Percentiles rank a stretch among this genome's conserved stretches.
Conservation (phyloP, 2,329 filamentous ascomycete species). For the Teratosphaeria gauchensis region DNA sequence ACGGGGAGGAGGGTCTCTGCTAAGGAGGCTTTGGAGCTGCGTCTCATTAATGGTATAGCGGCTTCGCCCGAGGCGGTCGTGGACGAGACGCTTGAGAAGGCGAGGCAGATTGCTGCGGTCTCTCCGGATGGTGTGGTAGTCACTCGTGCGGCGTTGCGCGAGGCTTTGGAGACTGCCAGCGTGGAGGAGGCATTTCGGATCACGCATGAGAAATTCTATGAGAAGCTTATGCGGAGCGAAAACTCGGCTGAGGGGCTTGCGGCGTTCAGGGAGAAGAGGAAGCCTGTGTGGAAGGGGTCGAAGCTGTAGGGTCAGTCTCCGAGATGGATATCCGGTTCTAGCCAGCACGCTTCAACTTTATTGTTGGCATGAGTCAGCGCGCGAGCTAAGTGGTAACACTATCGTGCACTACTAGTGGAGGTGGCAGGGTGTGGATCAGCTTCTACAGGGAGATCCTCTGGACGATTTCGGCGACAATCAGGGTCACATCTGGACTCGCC, state of each 20-base stretch:
- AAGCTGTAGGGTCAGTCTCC: conserved; percentile 11
- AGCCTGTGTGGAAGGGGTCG: conserved; percentile 15
- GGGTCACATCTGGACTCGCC: too few species aligned
- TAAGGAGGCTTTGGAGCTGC: neutral
- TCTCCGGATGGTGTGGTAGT: conserved; percentile 28
- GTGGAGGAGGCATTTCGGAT: conserved; percentile 28
- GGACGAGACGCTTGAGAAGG: conserved; percentile 22
- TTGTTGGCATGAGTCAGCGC: too few species aligned
- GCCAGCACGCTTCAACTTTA: too few species aligned
- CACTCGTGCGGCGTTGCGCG: conserved; percentile 26
- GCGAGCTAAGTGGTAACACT: too few species aligned
- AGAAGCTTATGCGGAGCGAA: conserved; percentile 30
- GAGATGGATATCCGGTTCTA: too few species aligned
- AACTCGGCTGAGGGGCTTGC: conserved; percentile 39
- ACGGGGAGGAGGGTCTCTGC: conserved; percentile 33
- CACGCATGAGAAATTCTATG: conserved; percentile 30
- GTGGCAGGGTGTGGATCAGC: too few species aligned
- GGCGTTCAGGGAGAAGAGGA: conserved; percentile 38
- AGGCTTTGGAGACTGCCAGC: conserved; percentile 27
- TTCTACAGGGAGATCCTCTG: too few species aligned
- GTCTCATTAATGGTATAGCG: neutral
- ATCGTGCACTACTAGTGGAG: too few species aligned
- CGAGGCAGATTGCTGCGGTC: conserved; percentile 22
- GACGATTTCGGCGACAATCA: too few species aligned
- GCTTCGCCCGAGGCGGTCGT: conserved; percentile 11